Percentiles rank a stretch among this genome's conserved stretches.
phyloP scores from a whole-genome alignment of 169 alveolate species.

The Plasmodium adleri region DNA sequence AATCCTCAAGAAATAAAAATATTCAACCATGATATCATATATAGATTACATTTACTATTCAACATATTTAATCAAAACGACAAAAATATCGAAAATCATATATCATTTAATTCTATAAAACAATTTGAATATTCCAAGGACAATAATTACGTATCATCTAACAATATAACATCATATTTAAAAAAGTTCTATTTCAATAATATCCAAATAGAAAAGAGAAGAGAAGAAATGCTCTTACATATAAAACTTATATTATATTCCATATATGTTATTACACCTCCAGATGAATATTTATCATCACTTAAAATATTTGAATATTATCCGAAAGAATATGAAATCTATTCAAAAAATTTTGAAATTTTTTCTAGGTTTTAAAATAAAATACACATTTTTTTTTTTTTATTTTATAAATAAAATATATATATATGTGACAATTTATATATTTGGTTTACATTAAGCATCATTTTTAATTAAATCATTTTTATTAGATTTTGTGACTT shows the following conservation, averaged over 20 bases:
- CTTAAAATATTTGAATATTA: constrained; percentile 31
- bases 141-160: constrained; percentile 2
- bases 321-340: constrained; percentile 33
- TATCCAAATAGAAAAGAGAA: constrained; percentile 18
- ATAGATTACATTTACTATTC: constrained; percentile 57
- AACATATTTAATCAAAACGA: constrained; percentile 30
- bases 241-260: constrained; percentile 53
- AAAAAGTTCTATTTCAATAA: constrained; percentile 35
- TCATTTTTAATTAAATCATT: no score
- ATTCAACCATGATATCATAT: constrained; percentile 41
- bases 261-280: constrained; percentile 6
- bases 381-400: not conserved
- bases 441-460: no score
- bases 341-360: constrained; percentile 37
- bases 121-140: not conserved
- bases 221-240: constrained; percentile 26
- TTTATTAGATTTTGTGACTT: no score
- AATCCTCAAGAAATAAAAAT: constrained; percentile 42
- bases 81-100: not conserved
- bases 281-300: constrained; percentile 15
- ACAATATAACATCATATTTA: constrained; percentile 31
- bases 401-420: no score
- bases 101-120: not conserved
- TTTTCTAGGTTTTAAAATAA: constrained; percentile 34
- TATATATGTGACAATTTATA: no score